phyloP scores from a whole-genome alignment of 176 grass and related monocot species.

The Saccharum spontaneum region DNA sequence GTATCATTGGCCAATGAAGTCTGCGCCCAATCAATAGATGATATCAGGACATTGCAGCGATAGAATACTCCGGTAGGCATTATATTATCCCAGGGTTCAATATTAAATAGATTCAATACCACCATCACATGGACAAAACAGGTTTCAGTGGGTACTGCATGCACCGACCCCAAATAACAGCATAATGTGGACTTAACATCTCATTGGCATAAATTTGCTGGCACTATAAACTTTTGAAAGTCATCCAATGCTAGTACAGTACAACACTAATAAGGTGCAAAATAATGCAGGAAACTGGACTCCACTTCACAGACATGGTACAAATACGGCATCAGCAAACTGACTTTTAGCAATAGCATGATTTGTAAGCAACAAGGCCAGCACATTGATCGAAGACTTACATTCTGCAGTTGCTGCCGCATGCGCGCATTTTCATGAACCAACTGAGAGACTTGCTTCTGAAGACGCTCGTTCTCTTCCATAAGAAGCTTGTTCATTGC shows the following conservation, averaged over 20 bases:
- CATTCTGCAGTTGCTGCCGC: constrained; percentile 90
- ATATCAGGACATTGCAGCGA: constrained; percentile 19
- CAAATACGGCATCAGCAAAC: background rate
- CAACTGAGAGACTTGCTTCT: constrained; percentile 94
- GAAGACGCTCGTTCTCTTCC: constrained; percentile 98
- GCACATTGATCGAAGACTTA: constrained; percentile 31
- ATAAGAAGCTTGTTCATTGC: constrained; percentile 99
- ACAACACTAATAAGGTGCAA: background rate
- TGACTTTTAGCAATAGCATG: background rate
- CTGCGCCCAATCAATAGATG: constrained; percentile 27
- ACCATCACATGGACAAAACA: background rate
- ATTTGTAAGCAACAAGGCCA: background rate
- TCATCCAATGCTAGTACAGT: background rate
- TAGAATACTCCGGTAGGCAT: background rate
- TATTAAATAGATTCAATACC: background rate
- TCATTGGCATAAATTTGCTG: background rate
- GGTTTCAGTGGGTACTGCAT: background rate
- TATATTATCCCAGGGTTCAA: background rate
- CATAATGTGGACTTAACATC: background rate
- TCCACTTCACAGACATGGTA: too few relatives aligned
- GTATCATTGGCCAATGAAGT: constrained; percentile 79
- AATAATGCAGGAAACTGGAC: background rate
- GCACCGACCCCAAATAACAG: background rate
- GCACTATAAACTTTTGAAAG: background rate
- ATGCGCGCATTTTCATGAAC: constrained; percentile 89